Evolutionary conservation across 768 basidiomycete genomes (phyloP), one percentile per base, ranked within the genome.

Genomic region (Mycena belliarum): DNA sequence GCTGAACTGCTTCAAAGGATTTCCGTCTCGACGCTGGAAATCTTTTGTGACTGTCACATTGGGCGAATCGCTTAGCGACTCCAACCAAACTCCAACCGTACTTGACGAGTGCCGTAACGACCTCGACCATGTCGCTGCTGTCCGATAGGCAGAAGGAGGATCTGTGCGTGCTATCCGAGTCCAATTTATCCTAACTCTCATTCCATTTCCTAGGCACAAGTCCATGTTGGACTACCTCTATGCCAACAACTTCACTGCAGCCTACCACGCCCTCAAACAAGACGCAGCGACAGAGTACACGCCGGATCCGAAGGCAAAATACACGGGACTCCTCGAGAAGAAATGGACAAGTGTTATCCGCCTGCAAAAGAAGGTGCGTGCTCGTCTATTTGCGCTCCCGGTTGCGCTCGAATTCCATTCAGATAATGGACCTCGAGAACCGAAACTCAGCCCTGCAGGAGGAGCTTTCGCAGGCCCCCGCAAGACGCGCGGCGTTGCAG

Each of bases 261-360:
- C 88, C 23, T 89, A 80, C 66, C 80, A 84, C 62, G 82, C 84
- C 23, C 72, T 84, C 60, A 84, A 82, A 68, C 69, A 75, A 40
- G 82, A 85, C 57, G 72, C 79, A 29, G 78, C 80, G 54, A 68
- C 81, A 25, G 84, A 87, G 58, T 91, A 89, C 70, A 79, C 81
- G 4, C 91, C 90, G 16, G 94, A 96, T 77, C 85, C 92, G 23
- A 93, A 91, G 69, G 86, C 92, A 49, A 89, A 91, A 70, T 89
- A 87, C 66, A 86, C 87, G 2, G 95, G 94, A 1, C 75, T 98
- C 55, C 75, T 98, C 59, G 95, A 93, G 78, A 96, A 96, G 87
- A 98, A 98, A 73, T 98, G 95, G 95, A 96, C 93, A 47, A 92
- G 89, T 68, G 93, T 97, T 32, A 95, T 98, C 57, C 83, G 95